These are phyloP conservation scores for Penicillium vulpinum DNA, from an alignment of 2,329 filamentous ascomycete genomes.

Conservation along the genomic window DNA sequence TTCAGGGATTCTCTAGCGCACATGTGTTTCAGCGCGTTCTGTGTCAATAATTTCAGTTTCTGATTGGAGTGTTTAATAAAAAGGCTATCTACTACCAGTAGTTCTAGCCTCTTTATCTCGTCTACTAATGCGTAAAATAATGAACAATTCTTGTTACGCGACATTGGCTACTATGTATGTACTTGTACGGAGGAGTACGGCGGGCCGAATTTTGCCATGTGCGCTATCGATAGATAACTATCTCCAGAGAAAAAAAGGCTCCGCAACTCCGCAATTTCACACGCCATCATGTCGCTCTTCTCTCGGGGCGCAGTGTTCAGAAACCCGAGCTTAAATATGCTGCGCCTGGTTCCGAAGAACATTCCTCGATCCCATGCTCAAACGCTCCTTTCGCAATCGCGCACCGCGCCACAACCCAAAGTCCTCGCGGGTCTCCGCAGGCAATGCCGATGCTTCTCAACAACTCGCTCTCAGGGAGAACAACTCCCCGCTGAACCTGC, in stretches of 20 bases:
- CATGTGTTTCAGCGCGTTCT: slow-evolving; percentile 11
- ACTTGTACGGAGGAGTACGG: slow-evolving; percentile 17
- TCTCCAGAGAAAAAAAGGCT: slow-evolving; percentile 22
- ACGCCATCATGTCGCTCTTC: slow-evolving; percentile 30
- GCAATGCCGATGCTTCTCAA: slow-evolving; percentile 23
- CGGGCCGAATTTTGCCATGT: slow-evolving; percentile 14
- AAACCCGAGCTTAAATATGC: slow-evolving; percentile 9
- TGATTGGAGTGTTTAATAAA: background rate
- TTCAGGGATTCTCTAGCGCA: slow-evolving; percentile 6
- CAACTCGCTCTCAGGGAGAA: slow-evolving; percentile 7
- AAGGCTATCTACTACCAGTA: background rate
- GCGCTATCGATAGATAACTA: slow-evolving; percentile 26
- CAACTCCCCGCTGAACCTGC: slow-evolving; percentile 12
- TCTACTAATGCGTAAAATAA: background rate
- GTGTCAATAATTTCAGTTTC: slow-evolving; percentile 4
- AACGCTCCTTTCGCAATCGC: background rate
- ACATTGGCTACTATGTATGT: no score
- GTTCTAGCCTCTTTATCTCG: background rate
- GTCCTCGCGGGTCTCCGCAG: slow-evolving; percentile 1
- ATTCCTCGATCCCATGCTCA: background rate
- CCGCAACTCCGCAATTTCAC: slow-evolving; percentile 17
- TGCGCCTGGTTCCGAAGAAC: background rate
- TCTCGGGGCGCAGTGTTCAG: slow-evolving; percentile 27
- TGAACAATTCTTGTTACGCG: background rate
- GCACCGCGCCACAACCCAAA: background rate